Conservation (phyloP, 352 stramenopile species). For the Globisporangium cederbergense region DNA sequence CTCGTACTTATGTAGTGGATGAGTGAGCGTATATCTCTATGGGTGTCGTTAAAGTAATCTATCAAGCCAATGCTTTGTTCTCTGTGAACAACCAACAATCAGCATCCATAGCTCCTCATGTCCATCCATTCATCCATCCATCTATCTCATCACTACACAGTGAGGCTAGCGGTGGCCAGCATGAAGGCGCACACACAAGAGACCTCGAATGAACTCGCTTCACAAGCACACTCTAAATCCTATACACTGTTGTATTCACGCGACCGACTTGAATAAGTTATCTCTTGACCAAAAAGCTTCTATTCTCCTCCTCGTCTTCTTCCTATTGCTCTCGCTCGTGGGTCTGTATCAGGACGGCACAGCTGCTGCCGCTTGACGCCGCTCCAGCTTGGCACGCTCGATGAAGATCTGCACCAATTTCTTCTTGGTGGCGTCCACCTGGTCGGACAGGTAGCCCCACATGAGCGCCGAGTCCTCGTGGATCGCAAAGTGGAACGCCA, state of each 20-base stretch:
- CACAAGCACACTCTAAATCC: background rate
- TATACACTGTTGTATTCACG: conserved; percentile 11
- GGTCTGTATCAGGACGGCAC: conserved; percentile 7
- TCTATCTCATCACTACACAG: too few species aligned
- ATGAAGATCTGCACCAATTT: conserved; percentile 78
- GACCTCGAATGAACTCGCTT: background rate
- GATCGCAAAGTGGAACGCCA: conserved; percentile 59
- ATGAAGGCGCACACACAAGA: background rate
- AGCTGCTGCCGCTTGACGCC: conserved; percentile 4
- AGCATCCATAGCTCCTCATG: background rate
- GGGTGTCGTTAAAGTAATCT: conserved; percentile 10
- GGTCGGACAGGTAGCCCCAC: conserved; percentile 37
- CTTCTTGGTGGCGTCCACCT: conserved; percentile 49
- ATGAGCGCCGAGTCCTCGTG: conserved; percentile 40
- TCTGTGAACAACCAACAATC: background rate
- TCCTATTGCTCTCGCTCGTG: background rate
- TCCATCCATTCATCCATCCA: background rate
- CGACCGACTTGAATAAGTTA: conserved; percentile 18
- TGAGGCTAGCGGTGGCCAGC: too few species aligned
- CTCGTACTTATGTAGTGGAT: background rate
- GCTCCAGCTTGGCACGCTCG: conserved; percentile 50
- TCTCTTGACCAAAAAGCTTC: background rate
- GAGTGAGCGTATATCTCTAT: background rate
- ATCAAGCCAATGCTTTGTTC: background rate
- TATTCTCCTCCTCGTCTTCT: too few species aligned